These are phyloP conservation scores for Salix suchowensis DNA, from an alignment of 345 rosid genomes.

Conservation along the genomic window DNA sequence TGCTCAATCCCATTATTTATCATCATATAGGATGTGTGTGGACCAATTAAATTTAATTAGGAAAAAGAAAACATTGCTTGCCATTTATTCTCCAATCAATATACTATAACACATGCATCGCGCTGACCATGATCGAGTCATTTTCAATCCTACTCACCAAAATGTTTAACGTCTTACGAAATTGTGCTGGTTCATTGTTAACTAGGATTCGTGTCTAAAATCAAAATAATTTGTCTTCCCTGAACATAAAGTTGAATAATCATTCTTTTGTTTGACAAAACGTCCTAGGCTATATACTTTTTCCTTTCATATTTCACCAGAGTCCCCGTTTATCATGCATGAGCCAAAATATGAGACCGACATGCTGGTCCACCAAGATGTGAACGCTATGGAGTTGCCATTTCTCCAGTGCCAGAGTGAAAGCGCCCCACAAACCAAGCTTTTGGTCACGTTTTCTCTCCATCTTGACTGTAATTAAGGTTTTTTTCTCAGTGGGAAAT, in stretches of 20 bases:
- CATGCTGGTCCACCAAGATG: slow-evolving; percentile 10
- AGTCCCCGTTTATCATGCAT: background rate
- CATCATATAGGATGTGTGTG: background rate
- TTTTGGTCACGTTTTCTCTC: slow-evolving; percentile 2
- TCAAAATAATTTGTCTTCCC: background rate
- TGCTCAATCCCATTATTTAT: too few relatives aligned
- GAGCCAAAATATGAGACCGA: background rate
- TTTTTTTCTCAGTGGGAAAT: background rate
- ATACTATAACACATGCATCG: too few relatives aligned
- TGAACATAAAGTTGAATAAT: background rate
- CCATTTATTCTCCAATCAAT: background rate
- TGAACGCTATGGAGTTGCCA: background rate
- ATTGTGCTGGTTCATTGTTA: background rate
- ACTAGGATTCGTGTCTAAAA: background rate
- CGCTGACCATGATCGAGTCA: background rate
- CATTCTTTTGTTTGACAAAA: background rate
- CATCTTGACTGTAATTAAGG: background rate
- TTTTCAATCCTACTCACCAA: background rate
- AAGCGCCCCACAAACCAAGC: background rate
- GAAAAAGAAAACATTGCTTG: too few relatives aligned
- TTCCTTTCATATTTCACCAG: background rate
- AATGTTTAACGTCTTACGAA: background rate
- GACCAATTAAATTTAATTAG: too few relatives aligned
- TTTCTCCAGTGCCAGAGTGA: slow-evolving; percentile 8
- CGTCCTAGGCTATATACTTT: background rate